phyloP scores from a whole-genome alignment of 495 filamentous ascomycete genomes.

The Annulohypoxylon moriforme region DNA sequence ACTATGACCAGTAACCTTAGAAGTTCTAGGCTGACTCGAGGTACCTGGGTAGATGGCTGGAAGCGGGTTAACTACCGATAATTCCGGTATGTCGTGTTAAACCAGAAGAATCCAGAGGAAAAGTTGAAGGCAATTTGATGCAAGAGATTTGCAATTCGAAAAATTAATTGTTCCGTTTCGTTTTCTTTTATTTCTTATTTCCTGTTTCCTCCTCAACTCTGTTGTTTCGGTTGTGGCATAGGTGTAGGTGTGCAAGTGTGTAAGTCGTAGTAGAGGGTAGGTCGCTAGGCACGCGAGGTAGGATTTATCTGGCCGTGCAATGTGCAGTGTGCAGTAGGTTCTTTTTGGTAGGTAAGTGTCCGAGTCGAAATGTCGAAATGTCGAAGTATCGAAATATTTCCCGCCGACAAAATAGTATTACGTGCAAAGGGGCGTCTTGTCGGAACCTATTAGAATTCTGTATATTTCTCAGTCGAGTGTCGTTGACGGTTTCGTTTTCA shows the following conservation, averaged over 20 bases:
- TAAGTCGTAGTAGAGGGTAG: background rate
- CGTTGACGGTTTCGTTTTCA: constrained; percentile 17
- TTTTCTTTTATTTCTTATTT: background rate
- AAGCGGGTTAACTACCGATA: background rate
- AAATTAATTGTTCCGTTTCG: background rate
- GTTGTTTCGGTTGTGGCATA: constrained; percentile 7
- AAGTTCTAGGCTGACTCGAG: background rate
- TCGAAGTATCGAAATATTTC: background rate
- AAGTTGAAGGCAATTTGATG: background rate
- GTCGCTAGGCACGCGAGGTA: background rate
- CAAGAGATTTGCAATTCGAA: background rate
- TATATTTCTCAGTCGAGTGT: constrained; percentile 5
- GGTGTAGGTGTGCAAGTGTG: background rate
- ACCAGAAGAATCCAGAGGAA: background rate
- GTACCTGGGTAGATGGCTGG: background rate
- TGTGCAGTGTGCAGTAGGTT: background rate
- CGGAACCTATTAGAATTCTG: background rate
- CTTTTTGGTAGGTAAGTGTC: background rate
- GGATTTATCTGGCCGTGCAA: background rate
- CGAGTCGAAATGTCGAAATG: background rate
- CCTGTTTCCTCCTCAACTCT: constrained; percentile 6
- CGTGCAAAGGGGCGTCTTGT: constrained; percentile 2
- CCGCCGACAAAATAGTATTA: background rate
- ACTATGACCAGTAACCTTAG: background rate
- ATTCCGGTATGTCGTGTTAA: background rate